Conservation (phyloP, 805 yeast species). For the Myxozyma geophila region DNA sequence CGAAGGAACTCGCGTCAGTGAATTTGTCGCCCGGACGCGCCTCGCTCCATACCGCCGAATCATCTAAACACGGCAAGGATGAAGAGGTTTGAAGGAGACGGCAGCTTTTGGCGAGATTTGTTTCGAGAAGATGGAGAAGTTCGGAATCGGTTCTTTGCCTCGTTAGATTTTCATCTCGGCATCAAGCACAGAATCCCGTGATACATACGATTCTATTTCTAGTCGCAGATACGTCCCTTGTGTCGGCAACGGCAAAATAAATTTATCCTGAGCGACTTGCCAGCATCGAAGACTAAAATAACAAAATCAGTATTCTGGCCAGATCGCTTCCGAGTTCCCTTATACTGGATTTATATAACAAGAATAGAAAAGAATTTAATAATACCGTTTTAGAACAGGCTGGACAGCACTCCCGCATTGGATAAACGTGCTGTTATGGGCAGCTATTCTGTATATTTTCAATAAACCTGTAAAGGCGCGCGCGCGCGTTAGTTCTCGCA, state of each 20-base stretch:
- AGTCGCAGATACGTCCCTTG: constrained; percentile 5
- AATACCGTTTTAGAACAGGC: constrained; percentile 8
- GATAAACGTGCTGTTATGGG: constrained; percentile 11
- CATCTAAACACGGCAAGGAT: neutral
- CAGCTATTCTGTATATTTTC: constrained; percentile 7
- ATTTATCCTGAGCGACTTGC: neutral
- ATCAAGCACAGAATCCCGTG: neutral
- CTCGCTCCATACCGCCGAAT: neutral
- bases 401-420: constrained; percentile 12
- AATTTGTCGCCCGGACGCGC: neutral
- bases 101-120: constrained; percentile 11
- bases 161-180: neutral
- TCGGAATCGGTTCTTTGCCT: neutral
- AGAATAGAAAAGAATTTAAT: neutral
- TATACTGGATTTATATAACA: neutral
- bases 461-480: neutral
- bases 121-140: constrained; percentile 1
- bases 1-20: neutral
- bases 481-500: neutral
- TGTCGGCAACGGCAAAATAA: constrained; percentile 9
- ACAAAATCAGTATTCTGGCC: neutral
- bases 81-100: neutral
- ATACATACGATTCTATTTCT: constrained; percentile 13
- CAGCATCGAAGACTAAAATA: constrained; percentile 8
- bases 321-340: neutral